Base-by-base conservation (phyloP, 495 filamentous ascomycete genomes). In the Umbilicaria muhlenbergii region DNA sequence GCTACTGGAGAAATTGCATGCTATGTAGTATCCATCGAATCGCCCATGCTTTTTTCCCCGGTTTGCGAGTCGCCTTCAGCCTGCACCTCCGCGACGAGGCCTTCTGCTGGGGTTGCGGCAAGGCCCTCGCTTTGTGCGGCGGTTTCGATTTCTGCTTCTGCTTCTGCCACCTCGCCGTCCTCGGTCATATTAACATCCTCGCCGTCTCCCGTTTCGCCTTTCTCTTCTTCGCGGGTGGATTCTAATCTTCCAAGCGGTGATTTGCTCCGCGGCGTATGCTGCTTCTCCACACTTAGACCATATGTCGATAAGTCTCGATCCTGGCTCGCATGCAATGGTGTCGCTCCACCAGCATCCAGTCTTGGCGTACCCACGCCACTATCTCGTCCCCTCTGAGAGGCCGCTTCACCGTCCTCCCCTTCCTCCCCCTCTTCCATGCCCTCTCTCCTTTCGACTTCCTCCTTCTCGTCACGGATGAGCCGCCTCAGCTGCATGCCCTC, bases 391-490 rank as follows among this genome's bases (percentile, higher is more conserved):
- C 67, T 69, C 19, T 45, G 45, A 3, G 58, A 73, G 2, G 64
- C 59, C 32, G 68, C 66, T 35, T 75, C 79, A 35, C 74, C 81
- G 38, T 84, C 82, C 36, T 81, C 81, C 0, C 72, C 82, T 38
- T 84, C 85, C 48, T 82, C 83, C 53, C 64, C 71, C 40, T 74
- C 74, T 43, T 76, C 73, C 75, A 91, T 93, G 24, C 89, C 89
- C 57, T 94, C 74, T 44, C 72, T 67, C 36, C 75, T 59, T 55
- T 80, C 77, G 8, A 68, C 68, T 62, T 94, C 91, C 58, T 96
- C 91, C 60, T 95, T 95, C 67, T 95, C 87, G 60, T 95, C 87
- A 35, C 85, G 75, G 51, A 98, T 96, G 52, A 93, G 64, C 31
- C 80, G 73, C 39, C 87, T 70, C 51, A 96, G 70, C 47, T 84